Percentiles rank a stretch among this genome's conserved stretches.
Conservation (phyloP, 768 basidiomycete species). For the Leccinum imitatum region DNA sequence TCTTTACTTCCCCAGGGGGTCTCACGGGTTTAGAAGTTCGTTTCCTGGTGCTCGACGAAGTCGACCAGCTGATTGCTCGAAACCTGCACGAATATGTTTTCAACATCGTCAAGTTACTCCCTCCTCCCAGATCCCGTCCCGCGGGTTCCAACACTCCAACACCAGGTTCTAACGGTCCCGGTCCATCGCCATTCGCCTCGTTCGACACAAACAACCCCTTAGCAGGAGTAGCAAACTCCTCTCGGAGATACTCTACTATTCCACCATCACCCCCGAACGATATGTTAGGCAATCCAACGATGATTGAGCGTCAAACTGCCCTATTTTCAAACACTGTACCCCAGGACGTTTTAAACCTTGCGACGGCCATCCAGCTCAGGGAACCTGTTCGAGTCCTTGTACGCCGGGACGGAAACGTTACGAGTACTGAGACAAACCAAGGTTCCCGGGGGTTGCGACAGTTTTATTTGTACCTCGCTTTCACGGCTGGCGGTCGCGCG, state of each 20-base stretch:
- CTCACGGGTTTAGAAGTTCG: slow-evolving; percentile 82
- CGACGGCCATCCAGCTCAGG: slow-evolving; percentile 86
- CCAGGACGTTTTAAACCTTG: slow-evolving; percentile 95
- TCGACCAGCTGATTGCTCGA: slow-evolving; percentile 96
- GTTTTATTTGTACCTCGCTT: slow-evolving; percentile 94
- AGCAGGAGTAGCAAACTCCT: slow-evolving; percentile 36
- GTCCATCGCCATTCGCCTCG: slow-evolving; percentile 45
- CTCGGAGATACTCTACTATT: slow-evolving; percentile 61
- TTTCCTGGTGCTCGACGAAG: slow-evolving; percentile 94
- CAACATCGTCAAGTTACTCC: slow-evolving; percentile 88
- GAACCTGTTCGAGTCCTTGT: slow-evolving; percentile 99
- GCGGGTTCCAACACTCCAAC: slow-evolving; percentile 36
- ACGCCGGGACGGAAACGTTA: slow-evolving; percentile 82
- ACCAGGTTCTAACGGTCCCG: slow-evolving; percentile 30
- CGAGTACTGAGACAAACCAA: slow-evolving; percentile 65
- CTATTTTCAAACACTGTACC: slow-evolving; percentile 98
- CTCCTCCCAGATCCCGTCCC: slow-evolving; percentile 77
- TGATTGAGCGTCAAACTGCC: slow-evolving; percentile 83
- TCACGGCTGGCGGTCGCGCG: slow-evolving; percentile 80
- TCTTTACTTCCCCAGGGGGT: slow-evolving; percentile 80
- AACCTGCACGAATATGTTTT: slow-evolving; percentile 96
- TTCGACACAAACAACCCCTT: slow-evolving; percentile 44
- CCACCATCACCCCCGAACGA: slow-evolving; percentile 47
- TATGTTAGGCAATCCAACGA: slow-evolving; percentile 29
- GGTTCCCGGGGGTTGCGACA: slow-evolving; percentile 86